phyloP scores from a whole-genome alignment of 2,329 filamentous ascomycete genomes.

The Aspergillus ochraceus region DNA sequence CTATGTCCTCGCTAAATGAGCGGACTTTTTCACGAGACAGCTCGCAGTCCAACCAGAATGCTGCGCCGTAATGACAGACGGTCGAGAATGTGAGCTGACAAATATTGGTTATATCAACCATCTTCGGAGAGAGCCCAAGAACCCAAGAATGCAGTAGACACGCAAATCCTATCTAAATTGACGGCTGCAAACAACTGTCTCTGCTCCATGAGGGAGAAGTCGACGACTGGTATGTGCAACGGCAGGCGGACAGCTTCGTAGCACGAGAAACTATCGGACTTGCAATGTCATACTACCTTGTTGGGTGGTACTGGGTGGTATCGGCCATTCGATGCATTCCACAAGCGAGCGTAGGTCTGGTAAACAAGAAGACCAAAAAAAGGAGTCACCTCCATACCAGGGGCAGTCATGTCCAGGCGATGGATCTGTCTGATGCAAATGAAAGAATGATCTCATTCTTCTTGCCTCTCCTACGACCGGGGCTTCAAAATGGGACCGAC shows the following conservation, averaged over 20 bases:
- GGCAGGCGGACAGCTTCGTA: neutral
- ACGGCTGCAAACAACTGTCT: neutral
- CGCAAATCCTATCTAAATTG: neutral
- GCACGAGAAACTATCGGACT: neutral
- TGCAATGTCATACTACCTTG: neutral
- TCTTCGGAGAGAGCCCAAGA: neutral
- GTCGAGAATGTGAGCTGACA: neutral
- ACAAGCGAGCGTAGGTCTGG: neutral
- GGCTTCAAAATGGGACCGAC: too few relatives aligned
- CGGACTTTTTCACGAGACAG: neutral
- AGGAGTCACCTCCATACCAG: neutral
- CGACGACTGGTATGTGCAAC: neutral
- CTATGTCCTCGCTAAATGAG: neutral
- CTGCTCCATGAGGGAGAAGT: neutral
- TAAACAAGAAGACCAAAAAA: neutral
- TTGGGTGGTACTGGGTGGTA: neutral
- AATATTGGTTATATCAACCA: neutral
- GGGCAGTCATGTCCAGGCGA: neutral
- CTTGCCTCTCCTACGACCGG: neutral
- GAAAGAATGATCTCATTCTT: neutral
- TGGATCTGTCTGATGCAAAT: neutral
- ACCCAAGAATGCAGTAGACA: neutral
- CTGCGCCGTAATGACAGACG: too few relatives aligned
- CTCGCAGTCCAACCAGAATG: too few relatives aligned
- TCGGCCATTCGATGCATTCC: neutral